Base-by-base conservation (phyloP, 1,284 basidiomycete genomes). In the Ganoderma lingzhi region DNA sequence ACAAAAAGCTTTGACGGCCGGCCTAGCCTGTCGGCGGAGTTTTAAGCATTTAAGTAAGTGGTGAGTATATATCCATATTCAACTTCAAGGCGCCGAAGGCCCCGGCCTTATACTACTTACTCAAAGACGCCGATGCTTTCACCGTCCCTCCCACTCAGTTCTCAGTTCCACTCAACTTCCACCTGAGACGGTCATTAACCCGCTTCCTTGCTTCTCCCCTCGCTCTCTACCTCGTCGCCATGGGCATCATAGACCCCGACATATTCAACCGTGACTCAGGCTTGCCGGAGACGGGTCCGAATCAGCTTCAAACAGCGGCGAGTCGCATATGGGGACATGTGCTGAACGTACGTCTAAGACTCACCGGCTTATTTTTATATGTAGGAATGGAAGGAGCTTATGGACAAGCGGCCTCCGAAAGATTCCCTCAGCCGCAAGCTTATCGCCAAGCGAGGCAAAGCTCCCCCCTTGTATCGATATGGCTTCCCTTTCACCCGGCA, bases 401-500 rank as follows among this genome's bases (percentile, higher is more conserved):
- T 51, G 48, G 48, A 28, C 48, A 51, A 51, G 48, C 28, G 12
- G 12, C 48, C 6, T 12, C 48, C 48, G 10, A 51, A 51, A 23
- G 48, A 51, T 28, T 51, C 48, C 12, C n/a, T 51, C 19, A 8
- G 48, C 48, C 48, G 48, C 48, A 51, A 23, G 28, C 48, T 51
- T 23, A 51, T 51, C 23, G 23, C 48, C 10, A 51, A 51, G 23
- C 48, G n/a, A 0, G 48, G 48, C 23, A 23, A 28, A 14, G 23
- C 48, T 23, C 48, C 48, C 10, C 48, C 48, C 9, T 51, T 51
- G 23, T 51, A 51, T 28, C 23, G 48, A 51, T 51, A 51, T 14
- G 48, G 48, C 48, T 51, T 51, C 48, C 48, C 48, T 28, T 51
- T 51, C 12, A 28, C 48, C 48, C 48, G 48, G 23, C n/a, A 51